Conservation (phyloP, 208 protist species). For the Acanthamoeba castellanii region DNA sequence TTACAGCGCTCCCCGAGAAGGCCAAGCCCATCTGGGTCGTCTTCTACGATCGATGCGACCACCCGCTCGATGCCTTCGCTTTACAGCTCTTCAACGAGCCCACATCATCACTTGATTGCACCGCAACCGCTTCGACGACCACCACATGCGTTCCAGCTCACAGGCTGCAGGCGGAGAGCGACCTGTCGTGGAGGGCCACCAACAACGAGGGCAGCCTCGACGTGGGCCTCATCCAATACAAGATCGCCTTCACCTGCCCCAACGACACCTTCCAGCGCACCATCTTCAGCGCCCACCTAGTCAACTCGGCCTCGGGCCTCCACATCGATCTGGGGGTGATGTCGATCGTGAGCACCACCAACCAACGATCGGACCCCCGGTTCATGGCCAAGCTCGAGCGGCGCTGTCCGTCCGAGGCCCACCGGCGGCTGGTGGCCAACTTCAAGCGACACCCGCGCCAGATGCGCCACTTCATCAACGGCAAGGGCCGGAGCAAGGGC, state of each 20-base stretch:
- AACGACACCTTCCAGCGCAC: background rate
- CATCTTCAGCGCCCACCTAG: background rate
- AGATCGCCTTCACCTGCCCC: slow-evolving; percentile 25
- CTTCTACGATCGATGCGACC: background rate
- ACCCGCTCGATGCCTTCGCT: background rate
- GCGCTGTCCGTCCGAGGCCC: background rate
- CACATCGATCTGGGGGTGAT: background rate
- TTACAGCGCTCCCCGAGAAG: background rate
- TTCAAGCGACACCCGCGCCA: background rate
- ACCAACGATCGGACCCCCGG: background rate
- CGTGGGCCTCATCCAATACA: background rate
- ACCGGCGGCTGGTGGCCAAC: background rate
- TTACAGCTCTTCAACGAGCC: background rate
- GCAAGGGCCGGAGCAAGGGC: background rate
- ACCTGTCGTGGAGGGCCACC: background rate
- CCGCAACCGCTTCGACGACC: background rate
- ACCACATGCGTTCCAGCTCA: background rate
- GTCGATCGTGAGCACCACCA: background rate
- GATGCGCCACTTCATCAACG: background rate
- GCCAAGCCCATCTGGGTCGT: background rate
- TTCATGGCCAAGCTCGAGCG: background rate
- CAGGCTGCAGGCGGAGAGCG: background rate
- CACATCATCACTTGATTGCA: too few species aligned
- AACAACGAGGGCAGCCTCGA: background rate
- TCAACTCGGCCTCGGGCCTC: background rate